Conservation (phyloP, 2,329 filamentous ascomycete species). For the Phaeophleospora eucalypticola region DNA sequence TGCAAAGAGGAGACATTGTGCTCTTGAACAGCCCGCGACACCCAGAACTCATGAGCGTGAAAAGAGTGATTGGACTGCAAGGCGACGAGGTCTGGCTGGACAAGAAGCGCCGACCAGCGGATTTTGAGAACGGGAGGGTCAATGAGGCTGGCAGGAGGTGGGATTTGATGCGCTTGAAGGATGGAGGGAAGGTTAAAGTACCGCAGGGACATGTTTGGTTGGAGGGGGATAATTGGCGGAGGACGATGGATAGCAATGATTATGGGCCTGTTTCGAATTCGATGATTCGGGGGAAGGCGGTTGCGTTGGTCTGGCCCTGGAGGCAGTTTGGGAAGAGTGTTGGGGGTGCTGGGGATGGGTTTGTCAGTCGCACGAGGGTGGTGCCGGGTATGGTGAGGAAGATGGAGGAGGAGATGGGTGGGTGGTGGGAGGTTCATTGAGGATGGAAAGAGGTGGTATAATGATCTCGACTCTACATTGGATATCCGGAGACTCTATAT, state of each 20-base stretch:
- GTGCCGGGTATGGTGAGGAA: slow-evolving; percentile 28
- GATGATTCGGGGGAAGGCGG: slow-evolving; percentile 70
- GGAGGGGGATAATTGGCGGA: slow-evolving; percentile 76
- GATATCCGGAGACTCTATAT: slow-evolving; percentile 1
- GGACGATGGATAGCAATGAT: slow-evolving; percentile 77
- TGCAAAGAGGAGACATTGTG: slow-evolving; percentile 44
- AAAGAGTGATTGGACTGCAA: slow-evolving; percentile 75
- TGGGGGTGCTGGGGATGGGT: slow-evolving; percentile 57
- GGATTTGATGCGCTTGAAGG: slow-evolving; percentile 29
- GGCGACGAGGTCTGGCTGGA: slow-evolving; percentile 70
- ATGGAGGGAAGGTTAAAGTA: slow-evolving; percentile 54
- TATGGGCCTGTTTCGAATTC: slow-evolving; percentile 70
- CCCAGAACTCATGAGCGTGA: slow-evolving; percentile 68
- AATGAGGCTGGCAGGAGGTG: slow-evolving; percentile 25
- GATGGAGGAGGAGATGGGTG: slow-evolving; percentile 10
- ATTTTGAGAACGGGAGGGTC: slow-evolving; percentile 35
- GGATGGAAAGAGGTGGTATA: slow-evolving; percentile 4
- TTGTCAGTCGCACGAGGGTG: slow-evolving; percentile 40
- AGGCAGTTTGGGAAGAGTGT: slow-evolving; percentile 51
- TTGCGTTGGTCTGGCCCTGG: slow-evolving; percentile 67
- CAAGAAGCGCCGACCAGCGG: slow-evolving; percentile 32
- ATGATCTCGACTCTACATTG: background rate
- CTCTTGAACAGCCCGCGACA: slow-evolving; percentile 55
- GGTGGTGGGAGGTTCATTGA: slow-evolving; percentile 10
- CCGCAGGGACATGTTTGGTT: slow-evolving; percentile 90